Base-by-base conservation (phyloP, 768 basidiomycete genomes). In the Auricularia auricula-judae region DNA sequence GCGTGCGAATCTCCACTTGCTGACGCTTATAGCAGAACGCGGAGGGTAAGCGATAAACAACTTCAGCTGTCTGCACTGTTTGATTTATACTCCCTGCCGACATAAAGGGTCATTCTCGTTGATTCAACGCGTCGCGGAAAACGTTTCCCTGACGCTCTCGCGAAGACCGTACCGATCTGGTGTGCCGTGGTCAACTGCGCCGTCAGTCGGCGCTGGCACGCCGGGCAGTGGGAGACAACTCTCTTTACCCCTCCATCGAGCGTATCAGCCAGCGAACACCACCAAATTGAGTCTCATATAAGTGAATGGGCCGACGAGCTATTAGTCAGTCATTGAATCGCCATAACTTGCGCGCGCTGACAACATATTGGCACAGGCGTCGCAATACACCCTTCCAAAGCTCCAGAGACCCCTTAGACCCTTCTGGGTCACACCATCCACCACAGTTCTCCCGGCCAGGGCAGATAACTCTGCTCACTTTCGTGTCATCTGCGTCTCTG, bases 161-260 rank as follows among this genome's bases (percentile, higher is more conserved):
- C 90, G 1, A 98, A 96, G 71, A 96, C 94, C 0, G 81, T 98
- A 1, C 95, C 95, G 0, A 89, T 95, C 62, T 98, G 96, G 96
- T 96, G 95, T 72, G 79, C 90, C 8, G 90, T 93, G 3, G 78
- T 96, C 66, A 98, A 96, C 71, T 79, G 84, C 62, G 87, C 84
- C 35, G 73, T 84, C 39, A 66, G 56, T 35, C 56, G 36, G 34
- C 44, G 59, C 67, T 72, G 10, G 71, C 75, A 59, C 76, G 74
- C 18, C 65, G 68, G 63, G 4, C 44, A 67, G 8, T 90, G 87
- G 88, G 81, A 88, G 67, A 73, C 70, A 0, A 69, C 73, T 2
- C 76, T 95, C 7, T 89, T 90, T 69, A 89, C 89, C 1, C 86
- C 92, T 2, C 85, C 87, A 0, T 81, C 81, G 18, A 74, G 77